Conservation (phyloP, 495 filamentous ascomycete species). For the Astrocystis sublimbata region DNA sequence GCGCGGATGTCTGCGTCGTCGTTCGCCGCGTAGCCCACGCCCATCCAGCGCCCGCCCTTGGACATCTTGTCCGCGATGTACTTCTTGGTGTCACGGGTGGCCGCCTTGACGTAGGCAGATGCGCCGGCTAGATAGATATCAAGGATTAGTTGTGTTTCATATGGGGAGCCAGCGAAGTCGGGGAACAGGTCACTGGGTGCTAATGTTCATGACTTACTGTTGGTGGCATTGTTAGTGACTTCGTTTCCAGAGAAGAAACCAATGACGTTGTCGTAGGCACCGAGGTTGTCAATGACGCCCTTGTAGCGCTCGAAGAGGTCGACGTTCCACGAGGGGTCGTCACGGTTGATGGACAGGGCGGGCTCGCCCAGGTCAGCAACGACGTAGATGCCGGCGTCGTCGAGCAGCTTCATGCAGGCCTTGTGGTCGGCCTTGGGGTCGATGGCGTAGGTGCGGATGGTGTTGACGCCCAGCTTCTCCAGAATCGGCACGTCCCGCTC, state of each 20-base stretch:
- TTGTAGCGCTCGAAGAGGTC: conserved; percentile 78
- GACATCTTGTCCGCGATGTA: conserved; percentile 72
- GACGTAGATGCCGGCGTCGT: conserved; percentile 90
- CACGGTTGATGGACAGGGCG: conserved; percentile 76
- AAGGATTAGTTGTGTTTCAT: conserved; percentile 2
- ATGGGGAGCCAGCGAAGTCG: no score
- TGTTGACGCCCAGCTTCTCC: conserved; percentile 75
- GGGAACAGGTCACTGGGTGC: no score
- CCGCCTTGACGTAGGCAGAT: conserved; percentile 92
- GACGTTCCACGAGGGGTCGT: conserved; percentile 72
- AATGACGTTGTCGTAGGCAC: conserved; percentile 79
- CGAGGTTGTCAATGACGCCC: conserved; percentile 75
- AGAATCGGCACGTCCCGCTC: conserved; percentile 82
- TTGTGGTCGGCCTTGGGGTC: conserved; percentile 76
- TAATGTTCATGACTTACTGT: conserved; percentile 50
- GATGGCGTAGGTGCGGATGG: conserved; percentile 91
- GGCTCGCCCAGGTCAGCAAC: conserved; percentile 87
- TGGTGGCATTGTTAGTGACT: conserved; percentile 80
- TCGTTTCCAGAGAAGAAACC: conserved; percentile 99
- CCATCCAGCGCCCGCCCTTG: conserved; percentile 69
- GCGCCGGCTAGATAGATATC: conserved; percentile 52
- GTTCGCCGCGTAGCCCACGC: conserved; percentile 93
- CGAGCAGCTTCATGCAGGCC: conserved; percentile 80
- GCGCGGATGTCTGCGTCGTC: conserved; percentile 79
- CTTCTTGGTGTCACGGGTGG: conserved; percentile 89